Conservation (phyloP, 2,329 filamentous ascomycete genomes). For the Diaporthe sp. region DNA sequence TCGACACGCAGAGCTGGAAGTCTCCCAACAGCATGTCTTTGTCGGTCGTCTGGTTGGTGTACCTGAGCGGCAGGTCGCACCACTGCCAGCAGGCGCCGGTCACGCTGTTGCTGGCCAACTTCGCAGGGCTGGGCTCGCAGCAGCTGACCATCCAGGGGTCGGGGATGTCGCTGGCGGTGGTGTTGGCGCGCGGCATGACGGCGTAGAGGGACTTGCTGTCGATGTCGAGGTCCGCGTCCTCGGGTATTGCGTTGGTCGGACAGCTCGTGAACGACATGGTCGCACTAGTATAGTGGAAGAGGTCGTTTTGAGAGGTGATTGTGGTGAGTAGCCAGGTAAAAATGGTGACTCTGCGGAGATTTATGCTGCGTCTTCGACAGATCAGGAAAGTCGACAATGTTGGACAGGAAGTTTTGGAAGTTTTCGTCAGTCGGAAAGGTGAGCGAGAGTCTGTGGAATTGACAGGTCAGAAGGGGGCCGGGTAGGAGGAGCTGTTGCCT, state of each 20-base stretch:
- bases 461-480: too few species aligned
- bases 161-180: background rate
- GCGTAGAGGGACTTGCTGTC: background rate
- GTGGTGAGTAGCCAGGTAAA: background rate
- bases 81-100: constrained; percentile 8
- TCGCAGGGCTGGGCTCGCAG: background rate
- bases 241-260: background rate
- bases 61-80: constrained; percentile 4
- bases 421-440: background rate
- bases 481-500: background rate
- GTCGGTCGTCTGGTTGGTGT: background rate
- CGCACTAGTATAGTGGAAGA: background rate
- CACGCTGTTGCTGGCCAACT: background rate
- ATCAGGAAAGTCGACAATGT: background rate
- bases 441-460: background rate
- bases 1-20: background rate
- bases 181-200: background rate
- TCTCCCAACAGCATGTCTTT: too few species aligned
- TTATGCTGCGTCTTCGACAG: background rate
- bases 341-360: background rate
- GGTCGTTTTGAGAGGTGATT: too few species aligned
- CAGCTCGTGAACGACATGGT: background rate
- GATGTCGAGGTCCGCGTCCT: background rate
- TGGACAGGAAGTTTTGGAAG: too few species aligned
- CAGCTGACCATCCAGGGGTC: constrained; percentile 10